A percentile compares a stretch with the other conserved stretches of the same genome.
Conservation (phyloP, 306 rosid species). For the Macrotyloma uniflorum region DNA sequence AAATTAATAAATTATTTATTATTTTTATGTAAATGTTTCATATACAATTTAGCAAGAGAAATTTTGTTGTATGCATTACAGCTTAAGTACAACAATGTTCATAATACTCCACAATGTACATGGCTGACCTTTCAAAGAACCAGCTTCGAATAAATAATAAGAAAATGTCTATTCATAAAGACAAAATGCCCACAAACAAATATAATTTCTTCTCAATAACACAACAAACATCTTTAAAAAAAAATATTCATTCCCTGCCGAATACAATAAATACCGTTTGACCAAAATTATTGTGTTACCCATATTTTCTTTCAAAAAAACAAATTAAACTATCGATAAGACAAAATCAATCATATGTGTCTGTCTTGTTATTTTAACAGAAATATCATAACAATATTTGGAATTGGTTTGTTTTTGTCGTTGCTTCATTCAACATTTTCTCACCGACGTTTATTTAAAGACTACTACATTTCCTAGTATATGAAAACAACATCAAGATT, state of each 20-base stretch:
- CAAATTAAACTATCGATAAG: not conserved
- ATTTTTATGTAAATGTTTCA: not conserved
- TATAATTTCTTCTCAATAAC: constrained; percentile 6
- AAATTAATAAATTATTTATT: not conserved
- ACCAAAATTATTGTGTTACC: not conserved
- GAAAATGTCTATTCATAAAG: constrained; percentile 36
- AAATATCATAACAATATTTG: too few relatives aligned
- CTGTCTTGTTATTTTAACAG: not conserved
- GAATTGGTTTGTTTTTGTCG: too few relatives aligned
- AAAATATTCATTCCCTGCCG: constrained; percentile 14
- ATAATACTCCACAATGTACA: constrained; percentile 21
- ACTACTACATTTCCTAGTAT: too few relatives aligned
- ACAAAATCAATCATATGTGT: not conserved
- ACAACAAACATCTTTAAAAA: constrained; percentile 41
- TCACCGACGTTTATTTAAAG: too few relatives aligned
- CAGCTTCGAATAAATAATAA: constrained; percentile 39
- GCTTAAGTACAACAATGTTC: constrained; percentile 22
- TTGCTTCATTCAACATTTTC: too few relatives aligned
- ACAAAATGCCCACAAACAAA: constrained; percentile 42
- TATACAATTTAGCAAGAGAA: constrained; percentile 30
- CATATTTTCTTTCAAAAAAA: not conserved
- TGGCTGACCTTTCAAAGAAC: constrained; percentile 53
- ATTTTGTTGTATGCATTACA: constrained; percentile 33
- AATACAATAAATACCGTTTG: not conserved
- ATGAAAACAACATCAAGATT: not conserved